These are phyloP conservation scores for Tricholoma sp. DNA, from an alignment of 768 basidiomycete genomes.

Conservation along the genomic window DNA sequence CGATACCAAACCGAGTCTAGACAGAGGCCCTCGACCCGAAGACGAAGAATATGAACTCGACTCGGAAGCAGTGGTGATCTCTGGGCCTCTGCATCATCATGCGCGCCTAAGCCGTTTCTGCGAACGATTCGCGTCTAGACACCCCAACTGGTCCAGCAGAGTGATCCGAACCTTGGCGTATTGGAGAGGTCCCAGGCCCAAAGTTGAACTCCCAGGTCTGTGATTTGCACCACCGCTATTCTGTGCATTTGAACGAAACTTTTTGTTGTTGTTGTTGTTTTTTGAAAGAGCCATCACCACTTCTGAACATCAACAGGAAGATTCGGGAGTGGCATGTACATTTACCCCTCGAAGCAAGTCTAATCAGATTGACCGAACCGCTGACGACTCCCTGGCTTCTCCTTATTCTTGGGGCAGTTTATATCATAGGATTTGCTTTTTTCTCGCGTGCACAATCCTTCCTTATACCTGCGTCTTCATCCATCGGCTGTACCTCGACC, in stretches of 20 bases:
- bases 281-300: constrained; percentile 49
- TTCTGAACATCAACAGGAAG: constrained; percentile 45
- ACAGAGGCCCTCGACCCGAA: constrained; percentile 5
- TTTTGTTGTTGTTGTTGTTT: too few relatives aligned
- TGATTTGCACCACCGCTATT: not conserved
- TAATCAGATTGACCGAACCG: constrained; percentile 46
- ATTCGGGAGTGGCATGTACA: constrained; percentile 30
- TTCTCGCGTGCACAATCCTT: constrained; percentile 71
- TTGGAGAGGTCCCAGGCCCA: constrained; percentile 57
- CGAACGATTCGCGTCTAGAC: constrained; percentile 10
- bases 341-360: constrained; percentile 49
- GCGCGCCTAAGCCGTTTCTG: constrained; percentile 15
- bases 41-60: constrained; percentile 8
- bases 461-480: constrained; percentile 57
- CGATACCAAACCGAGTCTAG: constrained; percentile 1
- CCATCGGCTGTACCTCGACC: constrained; percentile 62
- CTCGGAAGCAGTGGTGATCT: constrained; percentile 10
- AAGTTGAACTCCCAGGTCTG: constrained; percentile 46
- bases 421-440: constrained; percentile 71
- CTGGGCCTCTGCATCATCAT: constrained; percentile 5
- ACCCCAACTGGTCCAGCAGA: constrained; percentile 16
- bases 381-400: constrained; percentile 53
- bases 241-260: not conserved
- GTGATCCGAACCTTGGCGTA: constrained; percentile 26
- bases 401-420: constrained; percentile 48